Base-by-base conservation (phyloP, 1,284 basidiomycete species). In the Phellinidium pouzarii region DNA sequence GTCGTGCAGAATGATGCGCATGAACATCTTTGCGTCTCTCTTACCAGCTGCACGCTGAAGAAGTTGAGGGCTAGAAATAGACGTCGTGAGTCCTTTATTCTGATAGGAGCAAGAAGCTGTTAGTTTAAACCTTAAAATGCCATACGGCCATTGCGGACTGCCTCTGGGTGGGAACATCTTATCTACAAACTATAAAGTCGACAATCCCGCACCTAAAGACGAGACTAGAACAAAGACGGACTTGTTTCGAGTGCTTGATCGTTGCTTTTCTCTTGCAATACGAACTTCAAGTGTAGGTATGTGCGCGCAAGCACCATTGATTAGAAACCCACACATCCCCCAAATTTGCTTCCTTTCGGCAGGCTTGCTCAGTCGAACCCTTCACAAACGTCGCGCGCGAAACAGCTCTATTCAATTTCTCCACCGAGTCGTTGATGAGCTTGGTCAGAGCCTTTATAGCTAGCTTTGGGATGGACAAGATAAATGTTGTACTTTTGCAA, bases 311-410 rank as follows among this genome's bases (percentile, higher is more conserved):
- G 38, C 11, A 43, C 27, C 26, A 63, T 41, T 1, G 53, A 50
- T 4, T 55, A 44, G 19, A 50, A 26, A 6, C 62, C 62, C 17
- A 57, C 53, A 2, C 61, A 60, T n/a, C 58, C 56, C 3, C 60
- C 62, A 19, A 63, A 25, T 4, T 44, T 31, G 3, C 55, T 52
- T 11, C 51, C 54, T 7, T 37, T 22, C 2, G 48, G 41, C 12
- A 60, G 52, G 4, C 25, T 7, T 9, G 40, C 22, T 48, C 57
- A 59, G 41, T 56, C 52, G 44, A 54, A 59, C 22, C 59, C 58
- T 34, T 34, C 9, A 34, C 6, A 34, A 34, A 8, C 31, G 31
- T 34, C 14, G 38, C 11, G 72, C 73, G 59, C 80, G 2, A 19
- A 23, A 17, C 48, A 49, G 19, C 36, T 40, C 20, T 41, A 31